Conservation (phyloP, 208 protist species). For the Balamuthia mandrillaris region DNA sequence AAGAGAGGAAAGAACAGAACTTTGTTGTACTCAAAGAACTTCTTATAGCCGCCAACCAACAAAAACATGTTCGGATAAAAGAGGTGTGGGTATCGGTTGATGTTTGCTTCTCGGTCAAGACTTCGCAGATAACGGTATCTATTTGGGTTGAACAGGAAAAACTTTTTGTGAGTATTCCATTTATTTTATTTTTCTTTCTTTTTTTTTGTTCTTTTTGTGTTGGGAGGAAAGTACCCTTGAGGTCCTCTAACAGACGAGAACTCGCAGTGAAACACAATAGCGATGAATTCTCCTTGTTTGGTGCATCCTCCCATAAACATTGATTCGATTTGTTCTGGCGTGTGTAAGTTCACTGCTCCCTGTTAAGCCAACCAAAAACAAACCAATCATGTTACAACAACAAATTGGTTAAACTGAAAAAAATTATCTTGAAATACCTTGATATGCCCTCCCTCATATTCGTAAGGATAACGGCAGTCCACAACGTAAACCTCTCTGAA, state of each 20-base stretch:
- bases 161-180: no score
- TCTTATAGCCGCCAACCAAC: slow-evolving; percentile 43
- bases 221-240: background rate
- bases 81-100: background rate
- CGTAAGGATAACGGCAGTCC: slow-evolving; percentile 60
- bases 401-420: background rate
- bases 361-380: no score
- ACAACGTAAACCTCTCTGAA: slow-evolving; percentile 32
- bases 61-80: slow-evolving; percentile 51
- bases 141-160: background rate
- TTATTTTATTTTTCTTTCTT: no score
- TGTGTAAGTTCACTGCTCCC: background rate
- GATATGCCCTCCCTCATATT: slow-evolving; percentile 58
- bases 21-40: slow-evolving; percentile 25
- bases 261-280: slow-evolving; percentile 57
- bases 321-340: background rate
- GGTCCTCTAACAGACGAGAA: slow-evolving; percentile 46
- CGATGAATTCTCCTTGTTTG: background rate
- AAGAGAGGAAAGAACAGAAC: background rate
- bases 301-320: background rate
- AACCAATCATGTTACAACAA: no score
- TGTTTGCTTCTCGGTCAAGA: slow-evolving; percentile 17
- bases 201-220: no score
- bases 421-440: background rate
- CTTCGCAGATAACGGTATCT: slow-evolving; percentile 19